Evolutionary conservation across 257 asterid species (phyloP), one percentile per base, ranked within the genome.

Genomic region (Fraxinus cuspidata): DNA sequence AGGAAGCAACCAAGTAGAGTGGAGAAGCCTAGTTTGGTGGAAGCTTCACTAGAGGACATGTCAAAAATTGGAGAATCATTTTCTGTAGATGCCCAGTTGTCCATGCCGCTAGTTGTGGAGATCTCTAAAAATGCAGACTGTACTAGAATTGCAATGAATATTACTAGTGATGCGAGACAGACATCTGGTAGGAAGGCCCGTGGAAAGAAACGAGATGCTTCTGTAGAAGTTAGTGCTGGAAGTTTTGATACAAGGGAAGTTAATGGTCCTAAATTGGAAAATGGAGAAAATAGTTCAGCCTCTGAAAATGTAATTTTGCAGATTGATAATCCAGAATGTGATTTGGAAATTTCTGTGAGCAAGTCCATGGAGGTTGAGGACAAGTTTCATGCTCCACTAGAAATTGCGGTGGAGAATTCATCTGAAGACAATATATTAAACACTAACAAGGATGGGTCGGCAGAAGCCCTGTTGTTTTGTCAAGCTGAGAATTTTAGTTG

Each of bases 101-200:
- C 84, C 38, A 44, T 60, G 73, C 35, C 84, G 74, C 85, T 79
- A 77, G 85, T 80, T 75, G 73, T 79, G 21, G 83, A 74, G 64
- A 77, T 78, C 44, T 51, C 51, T 56, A 70, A 37, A 35, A 56
- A 73, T 53, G 64, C 56, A 66, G 64, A 70, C 65, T 27, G 51
- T 40, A 56, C 65, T 38, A 15, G 44, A 60, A 32, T 12, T 65
- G 31, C 68, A 13, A 58, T 65, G 35, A 53, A 74, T 58, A 64
- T 72, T 25, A 70, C n/a, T 38, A 7, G 71, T 35, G 78, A 83
- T 67, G 51, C 53, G 71, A 75, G 79, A 13, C 72, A 21, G 64
- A 47, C 80, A 25, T 44, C 80, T 32, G 27, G 67, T 31, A 71
- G 65, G 63, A 63, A 49, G 28, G 27, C 63, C 37, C 47, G 16